Percentiles rank a stretch among this genome's conserved stretches.
Evolutionary conservation across 208 protist species (phyloP).

Genomic region (Novymonas esmeraldas): DNA sequence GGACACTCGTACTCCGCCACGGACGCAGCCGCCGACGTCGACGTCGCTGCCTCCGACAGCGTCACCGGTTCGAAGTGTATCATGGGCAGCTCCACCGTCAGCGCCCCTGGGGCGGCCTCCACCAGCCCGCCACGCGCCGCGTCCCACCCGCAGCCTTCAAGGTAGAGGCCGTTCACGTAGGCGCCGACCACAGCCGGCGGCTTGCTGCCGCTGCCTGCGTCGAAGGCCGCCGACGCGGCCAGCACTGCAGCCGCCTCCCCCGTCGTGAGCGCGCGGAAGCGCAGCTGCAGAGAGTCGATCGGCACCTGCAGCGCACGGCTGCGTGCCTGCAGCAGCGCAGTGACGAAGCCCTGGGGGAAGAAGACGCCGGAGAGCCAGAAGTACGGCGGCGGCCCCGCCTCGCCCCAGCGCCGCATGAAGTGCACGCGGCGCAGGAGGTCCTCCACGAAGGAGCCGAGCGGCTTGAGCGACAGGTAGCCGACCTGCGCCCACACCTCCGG

Average conservation of each 20-base stretch:
- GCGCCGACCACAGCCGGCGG: slow-evolving; percentile 56
- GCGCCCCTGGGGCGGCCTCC: slow-evolving; percentile 80
- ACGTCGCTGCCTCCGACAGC: slow-evolving; percentile 17
- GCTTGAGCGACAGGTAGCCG: slow-evolving; percentile 95
- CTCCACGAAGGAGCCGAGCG: slow-evolving; percentile 93
- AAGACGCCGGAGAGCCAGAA: slow-evolving; percentile 98
- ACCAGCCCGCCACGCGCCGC: slow-evolving; percentile 45
- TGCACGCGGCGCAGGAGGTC: slow-evolving; percentile 90
- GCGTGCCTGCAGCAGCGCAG: slow-evolving; percentile 87
- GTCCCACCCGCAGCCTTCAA: slow-evolving; percentile 90
- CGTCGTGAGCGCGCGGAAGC: slow-evolving; percentile 49
- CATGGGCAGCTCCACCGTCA: slow-evolving; percentile 83
- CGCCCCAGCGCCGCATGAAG: slow-evolving; percentile 93
- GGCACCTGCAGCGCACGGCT: slow-evolving; percentile 83
- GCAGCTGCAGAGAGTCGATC: slow-evolving; percentile 88
- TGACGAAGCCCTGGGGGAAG: slow-evolving; percentile 97
- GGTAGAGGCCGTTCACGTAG: slow-evolving; percentile 92
- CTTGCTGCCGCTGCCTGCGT: slow-evolving; percentile 30
- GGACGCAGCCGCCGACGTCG: slow-evolving; percentile 1
- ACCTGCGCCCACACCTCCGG: slow-evolving; percentile 88
- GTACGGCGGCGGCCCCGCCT: slow-evolving; percentile 80
- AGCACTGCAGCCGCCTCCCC: slow-evolving; percentile 27
- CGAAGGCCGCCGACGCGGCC: slow-evolving; percentile 29
- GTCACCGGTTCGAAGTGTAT: slow-evolving; percentile 90
- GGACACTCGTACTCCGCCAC: slow-evolving; percentile 80